phyloP scores from a whole-genome alignment of 768 basidiomycete species.

The Scleroderma citrinum region DNA sequence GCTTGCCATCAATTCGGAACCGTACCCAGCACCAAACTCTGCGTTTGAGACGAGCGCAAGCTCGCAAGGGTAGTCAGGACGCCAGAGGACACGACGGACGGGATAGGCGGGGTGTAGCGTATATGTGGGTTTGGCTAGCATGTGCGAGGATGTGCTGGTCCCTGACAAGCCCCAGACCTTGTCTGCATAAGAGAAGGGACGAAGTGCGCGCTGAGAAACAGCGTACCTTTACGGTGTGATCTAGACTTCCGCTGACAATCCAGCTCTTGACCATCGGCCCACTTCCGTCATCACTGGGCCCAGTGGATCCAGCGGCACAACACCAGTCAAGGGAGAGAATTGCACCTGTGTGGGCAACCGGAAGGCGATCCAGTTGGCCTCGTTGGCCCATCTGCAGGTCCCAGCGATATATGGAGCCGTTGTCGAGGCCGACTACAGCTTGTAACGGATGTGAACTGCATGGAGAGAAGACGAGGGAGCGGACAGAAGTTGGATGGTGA shows the following conservation, averaged over 20 bases:
- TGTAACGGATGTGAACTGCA: constrained; percentile 64
- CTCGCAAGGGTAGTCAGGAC: constrained; percentile 72
- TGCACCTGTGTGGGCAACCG: constrained; percentile 67
- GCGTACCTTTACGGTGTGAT: constrained; percentile 69
- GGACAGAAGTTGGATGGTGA: constrained; percentile 62
- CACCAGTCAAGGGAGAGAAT: constrained; percentile 76
- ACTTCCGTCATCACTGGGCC: constrained; percentile 9
- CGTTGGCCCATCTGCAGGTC: constrained; percentile 74
- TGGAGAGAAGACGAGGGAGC: constrained; percentile 67
- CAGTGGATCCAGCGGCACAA: constrained; percentile 22
- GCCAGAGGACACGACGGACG: constrained; percentile 69
- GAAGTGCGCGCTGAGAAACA: neutral
- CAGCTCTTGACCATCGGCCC: constrained; percentile 44
- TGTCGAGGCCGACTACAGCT: constrained; percentile 62
- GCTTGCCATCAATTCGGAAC: constrained; percentile 20
- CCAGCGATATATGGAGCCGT: constrained; percentile 72
- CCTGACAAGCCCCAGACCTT: constrained; percentile 67
- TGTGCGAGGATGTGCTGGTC: constrained; percentile 39
- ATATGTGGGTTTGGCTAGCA: constrained; percentile 60
- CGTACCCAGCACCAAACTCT: constrained; percentile 38
- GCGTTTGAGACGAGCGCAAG: constrained; percentile 66
- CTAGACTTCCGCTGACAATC: constrained; percentile 76
- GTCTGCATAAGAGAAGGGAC: constrained; percentile 1
- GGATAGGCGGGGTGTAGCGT: constrained; percentile 71
- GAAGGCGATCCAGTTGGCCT: constrained; percentile 64